phyloP scores from a whole-genome alignment of 2,329 filamentous ascomycete species.

The Exophiala aquamarina region DNA sequence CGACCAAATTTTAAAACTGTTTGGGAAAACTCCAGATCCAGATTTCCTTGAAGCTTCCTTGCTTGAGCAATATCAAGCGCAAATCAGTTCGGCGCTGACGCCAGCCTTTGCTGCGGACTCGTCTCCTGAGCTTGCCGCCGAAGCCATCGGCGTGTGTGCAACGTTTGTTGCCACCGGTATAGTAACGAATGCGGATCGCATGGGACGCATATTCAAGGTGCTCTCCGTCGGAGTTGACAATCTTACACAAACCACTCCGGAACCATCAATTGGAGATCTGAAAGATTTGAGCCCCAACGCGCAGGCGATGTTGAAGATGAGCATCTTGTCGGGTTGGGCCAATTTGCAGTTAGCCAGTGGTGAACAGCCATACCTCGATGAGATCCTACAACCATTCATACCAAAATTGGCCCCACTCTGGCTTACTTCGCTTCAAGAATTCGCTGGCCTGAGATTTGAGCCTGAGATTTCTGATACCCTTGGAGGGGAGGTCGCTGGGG shows the following conservation, averaged over 20 bases:
- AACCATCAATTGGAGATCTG: constrained; percentile 73
- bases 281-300: constrained; percentile 93
- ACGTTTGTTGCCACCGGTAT: constrained; percentile 97
- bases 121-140: constrained; percentile 89
- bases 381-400: constrained; percentile 88
- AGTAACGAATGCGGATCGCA: constrained; percentile 95
- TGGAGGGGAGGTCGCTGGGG: constrained; percentile 75
- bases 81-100: constrained; percentile 94
- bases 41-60: constrained; percentile 97
- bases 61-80: constrained; percentile 95
- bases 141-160: constrained; percentile 96
- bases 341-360: constrained; percentile 92
- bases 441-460: constrained; percentile 89
- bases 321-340: constrained; percentile 95
- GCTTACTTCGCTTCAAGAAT: constrained; percentile 90
- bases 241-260: constrained; percentile 50
- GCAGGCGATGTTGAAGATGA: constrained; percentile 97
- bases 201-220: constrained; percentile 95
- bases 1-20: constrained; percentile 85
- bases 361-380: constrained; percentile 84
- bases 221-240: constrained; percentile 88
- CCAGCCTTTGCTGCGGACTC: constrained; percentile 95
- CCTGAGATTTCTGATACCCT: constrained; percentile 93
- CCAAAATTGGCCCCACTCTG: constrained; percentile 87
- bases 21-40: constrained; percentile 91